Conservation (phyloP, 2,329 filamentous ascomycete species). For the Xylariaceae sp. region DNA sequence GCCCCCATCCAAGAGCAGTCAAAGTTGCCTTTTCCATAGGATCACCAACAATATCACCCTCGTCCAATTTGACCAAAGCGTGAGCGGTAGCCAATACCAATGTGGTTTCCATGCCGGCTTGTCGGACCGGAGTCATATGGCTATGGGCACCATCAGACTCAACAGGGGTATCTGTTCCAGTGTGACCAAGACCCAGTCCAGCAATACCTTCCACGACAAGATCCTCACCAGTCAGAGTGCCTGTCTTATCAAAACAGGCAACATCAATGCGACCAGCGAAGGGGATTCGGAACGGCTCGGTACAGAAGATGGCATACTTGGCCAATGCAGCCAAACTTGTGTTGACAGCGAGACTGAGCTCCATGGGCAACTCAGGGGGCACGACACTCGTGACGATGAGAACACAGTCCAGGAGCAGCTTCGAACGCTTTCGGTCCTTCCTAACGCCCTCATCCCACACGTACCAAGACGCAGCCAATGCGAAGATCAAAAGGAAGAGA, state of each 20-base stretch:
- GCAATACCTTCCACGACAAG: slow-evolving; percentile 96
- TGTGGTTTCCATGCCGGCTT: slow-evolving; percentile 76
- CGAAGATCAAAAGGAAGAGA: slow-evolving; percentile 91
- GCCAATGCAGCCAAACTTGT: slow-evolving; percentile 92
- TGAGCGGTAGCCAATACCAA: slow-evolving; percentile 93
- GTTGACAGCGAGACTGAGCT: slow-evolving; percentile 94
- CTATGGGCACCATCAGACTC: slow-evolving; percentile 81
- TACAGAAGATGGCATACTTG: slow-evolving; percentile 97
- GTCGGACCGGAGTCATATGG: slow-evolving; percentile 66
- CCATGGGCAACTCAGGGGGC: slow-evolving; percentile 97
- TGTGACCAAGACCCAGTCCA: slow-evolving; percentile 70
- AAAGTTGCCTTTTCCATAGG: slow-evolving; percentile 99
- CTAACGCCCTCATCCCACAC: slow-evolving; percentile 96
- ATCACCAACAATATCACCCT: slow-evolving; percentile 95
- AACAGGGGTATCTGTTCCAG: slow-evolving; percentile 58
- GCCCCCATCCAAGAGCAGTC: slow-evolving; percentile 80
- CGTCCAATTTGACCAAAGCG: slow-evolving; percentile 91
- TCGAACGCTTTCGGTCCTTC: slow-evolving; percentile 93
- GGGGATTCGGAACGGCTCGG: slow-evolving; percentile 96
- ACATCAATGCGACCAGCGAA: slow-evolving; percentile 93
- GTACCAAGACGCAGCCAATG: slow-evolving; percentile 96
- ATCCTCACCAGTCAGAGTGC: slow-evolving; percentile 93
- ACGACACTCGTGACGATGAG: slow-evolving; percentile 98
- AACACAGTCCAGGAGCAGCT: slow-evolving; percentile 93
- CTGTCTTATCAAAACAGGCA: slow-evolving; percentile 98